These are phyloP conservation scores for Borovskyia barvae DNA, from an alignment of 208 protist genomes.

Conservation along the genomic window DNA sequence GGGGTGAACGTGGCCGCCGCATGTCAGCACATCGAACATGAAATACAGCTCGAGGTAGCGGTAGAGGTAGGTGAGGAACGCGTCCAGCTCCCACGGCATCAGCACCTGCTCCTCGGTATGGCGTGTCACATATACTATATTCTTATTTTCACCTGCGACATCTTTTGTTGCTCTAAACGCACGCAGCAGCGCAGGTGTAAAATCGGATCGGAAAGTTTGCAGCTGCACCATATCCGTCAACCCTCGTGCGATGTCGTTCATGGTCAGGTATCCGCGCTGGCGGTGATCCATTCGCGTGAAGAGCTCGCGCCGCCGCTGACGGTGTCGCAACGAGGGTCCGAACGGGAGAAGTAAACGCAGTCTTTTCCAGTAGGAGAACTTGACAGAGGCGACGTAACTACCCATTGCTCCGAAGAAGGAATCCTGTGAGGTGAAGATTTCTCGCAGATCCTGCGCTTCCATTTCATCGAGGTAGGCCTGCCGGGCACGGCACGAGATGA, in stretches of 20 bases:
- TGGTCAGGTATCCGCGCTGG: constrained; percentile 31
- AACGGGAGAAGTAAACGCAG: constrained; percentile 50
- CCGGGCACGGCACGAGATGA: constrained; percentile 11
- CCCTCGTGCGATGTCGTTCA: constrained; percentile 39
- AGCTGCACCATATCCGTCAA: constrained; percentile 43
- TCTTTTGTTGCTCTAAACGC: constrained; percentile 58
- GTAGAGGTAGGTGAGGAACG: constrained; percentile 65
- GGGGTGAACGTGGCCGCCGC: constrained; percentile 22
- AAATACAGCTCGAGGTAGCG: constrained; percentile 77
- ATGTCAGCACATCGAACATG: constrained; percentile 78
- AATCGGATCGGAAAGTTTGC: constrained; percentile 45
- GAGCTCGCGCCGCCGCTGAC: constrained; percentile 39
- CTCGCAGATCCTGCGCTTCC: constrained; percentile 1
- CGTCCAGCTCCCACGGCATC: constrained; percentile 38
- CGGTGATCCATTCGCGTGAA: constrained; percentile 42
- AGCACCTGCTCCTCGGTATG: constrained; percentile 58
- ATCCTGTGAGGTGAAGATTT: constrained; percentile 8
- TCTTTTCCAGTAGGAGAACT: constrained; percentile 47
- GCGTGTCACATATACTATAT: constrained; percentile 37
- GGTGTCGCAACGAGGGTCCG: constrained; percentile 32
- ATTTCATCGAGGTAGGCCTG: constrained; percentile 17
- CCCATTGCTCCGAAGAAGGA: constrained; percentile 13
- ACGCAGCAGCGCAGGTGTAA: constrained; percentile 41
- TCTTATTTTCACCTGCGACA: constrained; percentile 16
- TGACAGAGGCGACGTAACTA: constrained; percentile 7